Evolutionary conservation across 192 early-diverging fungal species (phyloP), one percentile per base, ranked within the genome.

Genomic region (Entomortierella chlamydospora): DNA sequence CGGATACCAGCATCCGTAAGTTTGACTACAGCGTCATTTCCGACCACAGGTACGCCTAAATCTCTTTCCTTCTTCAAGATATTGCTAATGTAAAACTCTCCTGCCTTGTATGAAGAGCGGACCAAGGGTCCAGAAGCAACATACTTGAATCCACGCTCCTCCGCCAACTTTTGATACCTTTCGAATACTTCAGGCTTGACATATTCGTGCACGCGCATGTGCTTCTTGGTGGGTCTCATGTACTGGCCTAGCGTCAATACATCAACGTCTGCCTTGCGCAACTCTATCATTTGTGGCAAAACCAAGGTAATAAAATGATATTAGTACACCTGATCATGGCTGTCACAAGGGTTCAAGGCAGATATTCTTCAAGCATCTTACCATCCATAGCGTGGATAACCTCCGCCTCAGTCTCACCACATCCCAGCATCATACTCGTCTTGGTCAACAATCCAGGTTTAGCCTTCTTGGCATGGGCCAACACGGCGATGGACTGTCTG

Each of bases 141-240:
- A 73, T 99, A 99, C 42, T 92, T 86, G 86, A 99, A 99, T 42
- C 97, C 97, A 28, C 98, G 85, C 50, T 89, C 85, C 63, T 90
- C 87, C 49, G 92, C 96, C 57, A 92, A 85, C 55, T 88, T 74
- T 62, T 91, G 89, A 93, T 95, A 99, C 66, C 94, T 88, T 67
- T 92, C 92, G 81, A 97, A 99, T 79, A 94, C 95, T 51, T 94
- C 91, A 5, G 96, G 96, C 49, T 92, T 90, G 43, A 99, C 91
- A 69, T 98, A 99, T 73, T 96, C 96, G 61, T 93, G 88, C 23
- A 98, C 94, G 87, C 97, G 97, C 95, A 99, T 96, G 82, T 99
- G 96, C 66, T 94, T 92, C 87, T 98, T 99, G 25, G 97, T 98
- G n/a, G 97, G 97, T 51, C 95, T 89, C 97, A 99, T 99, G 81